phyloP scores from a whole-genome alignment of 805 yeast genomes.

The Candida oleophila region DNA sequence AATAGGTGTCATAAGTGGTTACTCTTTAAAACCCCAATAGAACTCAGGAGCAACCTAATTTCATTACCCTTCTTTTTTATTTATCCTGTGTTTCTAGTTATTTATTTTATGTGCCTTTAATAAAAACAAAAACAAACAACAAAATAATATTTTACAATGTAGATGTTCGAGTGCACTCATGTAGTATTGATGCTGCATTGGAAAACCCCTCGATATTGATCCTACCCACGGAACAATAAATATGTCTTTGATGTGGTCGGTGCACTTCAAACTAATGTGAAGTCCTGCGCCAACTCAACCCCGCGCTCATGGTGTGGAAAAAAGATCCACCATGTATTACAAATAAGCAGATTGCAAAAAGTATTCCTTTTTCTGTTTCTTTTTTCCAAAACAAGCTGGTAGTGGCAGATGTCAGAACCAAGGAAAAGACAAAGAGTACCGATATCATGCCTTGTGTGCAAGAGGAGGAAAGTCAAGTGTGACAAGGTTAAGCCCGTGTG shows the following conservation, averaged over 20 bases:
- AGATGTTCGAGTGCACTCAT: not conserved
- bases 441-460: conserved; percentile 39
- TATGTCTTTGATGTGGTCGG: no score
- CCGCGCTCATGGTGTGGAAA: no score
- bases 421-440: conserved; percentile 37
- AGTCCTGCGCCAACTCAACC: no score
- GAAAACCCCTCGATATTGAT: no score
- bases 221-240: no score
- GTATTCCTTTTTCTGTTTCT: no score
- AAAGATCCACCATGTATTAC: no score
- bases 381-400: no score
- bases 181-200: no score
- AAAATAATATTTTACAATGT: not conserved
- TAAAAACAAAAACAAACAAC: not conserved
- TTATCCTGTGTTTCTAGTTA: not conserved
- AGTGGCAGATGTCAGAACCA: conserved; percentile 5
- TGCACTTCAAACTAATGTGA: no score
- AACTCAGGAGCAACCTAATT: not conserved
- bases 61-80: not conserved
- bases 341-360: no score
- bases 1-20: no score
- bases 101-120: not conserved
- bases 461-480: conserved; percentile 43
- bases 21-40: not conserved
- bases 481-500: conserved; percentile 42